Base-by-base conservation (phyloP, 805 yeast species). In the Komagataella ulmi region DNA sequence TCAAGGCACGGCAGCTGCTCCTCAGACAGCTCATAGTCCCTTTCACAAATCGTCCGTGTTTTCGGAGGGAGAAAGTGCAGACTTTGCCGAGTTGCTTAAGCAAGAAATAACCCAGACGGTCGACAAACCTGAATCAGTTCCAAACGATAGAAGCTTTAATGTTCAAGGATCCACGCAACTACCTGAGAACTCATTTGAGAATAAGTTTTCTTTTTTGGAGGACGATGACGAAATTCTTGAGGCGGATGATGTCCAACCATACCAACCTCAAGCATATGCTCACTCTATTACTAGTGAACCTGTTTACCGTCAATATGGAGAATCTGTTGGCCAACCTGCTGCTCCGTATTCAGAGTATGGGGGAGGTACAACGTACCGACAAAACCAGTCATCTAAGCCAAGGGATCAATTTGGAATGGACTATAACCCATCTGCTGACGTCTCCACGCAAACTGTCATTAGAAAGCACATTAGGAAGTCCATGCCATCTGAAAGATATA, bases 201-300 rank as follows among this genome's bases (percentile, higher is more conserved):
- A 71, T 44, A 75, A 73, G 47, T 63, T 72, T 46, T 66, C 68
- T 7, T 70, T 71, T 51, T 59, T 74, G 44, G 74, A 71, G 44
- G 67, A 67, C 6, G 79, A 74, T 52, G 73, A 70, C 51, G 79
- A 74, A 30, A 57, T 72, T 2, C 58, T 75, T 2, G 46, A 64
- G 12, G 68, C 63, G 40, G 67, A 63, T 46, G 51, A 65, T 14
- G 40, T 30, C 40, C 40, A 12, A 14, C 40, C 40, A 5, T 30
- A 30, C 40, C 40, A 30, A 4, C 40, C 40, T 30, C 40, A 30
- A 8, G 12, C 7, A 2, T 30, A 30, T 14, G 1, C 40, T 10
- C 40, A 30, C 6, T 30, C 40, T 10, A 30, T 30, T 30, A 30
- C 14, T 12, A 30, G 40, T 30, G 40, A 30, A 14, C 40, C 40